A percentile compares a stretch with the other conserved stretches of the same genome.
Conservation (phyloP, 768 basidiomycete species). For the Sistotremastrum suecicum region DNA sequence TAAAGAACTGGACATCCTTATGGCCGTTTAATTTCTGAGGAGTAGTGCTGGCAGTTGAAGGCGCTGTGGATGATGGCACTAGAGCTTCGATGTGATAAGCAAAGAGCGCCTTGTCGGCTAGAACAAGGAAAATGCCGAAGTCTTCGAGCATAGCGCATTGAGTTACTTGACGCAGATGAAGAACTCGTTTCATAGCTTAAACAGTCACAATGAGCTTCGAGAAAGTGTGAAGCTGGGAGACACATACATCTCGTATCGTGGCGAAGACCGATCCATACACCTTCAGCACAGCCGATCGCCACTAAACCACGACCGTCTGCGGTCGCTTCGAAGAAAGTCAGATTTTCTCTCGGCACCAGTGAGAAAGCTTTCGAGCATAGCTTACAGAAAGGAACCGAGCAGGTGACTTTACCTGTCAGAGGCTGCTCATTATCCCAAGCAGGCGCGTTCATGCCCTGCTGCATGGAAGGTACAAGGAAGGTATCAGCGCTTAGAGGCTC, state of each 20-base stretch:
- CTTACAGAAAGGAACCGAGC: conserved; percentile 84
- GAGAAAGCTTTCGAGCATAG: conserved; percentile 1
- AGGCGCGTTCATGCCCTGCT: conserved; percentile 27
- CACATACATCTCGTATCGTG: conserved; percentile 72
- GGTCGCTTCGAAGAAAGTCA: conserved; percentile 36
- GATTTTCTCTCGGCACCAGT: conserved; percentile 1
- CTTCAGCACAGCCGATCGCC: conserved; percentile 89
- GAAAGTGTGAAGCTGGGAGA: neutral
- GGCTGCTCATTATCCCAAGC: conserved; percentile 57
- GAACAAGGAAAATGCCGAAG: conserved; percentile 90
- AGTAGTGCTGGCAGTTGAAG: conserved; percentile 52
- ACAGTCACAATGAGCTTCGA: neutral
- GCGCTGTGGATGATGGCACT: conserved; percentile 72
- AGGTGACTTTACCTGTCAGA: conserved; percentile 78
- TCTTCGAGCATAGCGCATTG: conserved; percentile 94
- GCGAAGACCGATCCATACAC: conserved; percentile 89
- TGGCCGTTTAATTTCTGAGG: conserved; percentile 86
- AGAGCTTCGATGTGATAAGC: conserved; percentile 95
- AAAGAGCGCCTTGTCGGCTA: conserved; percentile 87
- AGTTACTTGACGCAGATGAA: conserved; percentile 87
- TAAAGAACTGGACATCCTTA: conserved; percentile 92
- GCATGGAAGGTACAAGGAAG: conserved; percentile 62
- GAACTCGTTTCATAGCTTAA: conserved; percentile 78
- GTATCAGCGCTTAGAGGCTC: conserved; percentile 82
- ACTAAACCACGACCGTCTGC: conserved; percentile 76